A percentile compares a stretch with the other conserved stretches of the same genome.
These are phyloP conservation scores for Ceratorhiza oryzae-sativae DNA, from an alignment of 1,284 basidiomycete species.

Conservation along the genomic window DNA sequence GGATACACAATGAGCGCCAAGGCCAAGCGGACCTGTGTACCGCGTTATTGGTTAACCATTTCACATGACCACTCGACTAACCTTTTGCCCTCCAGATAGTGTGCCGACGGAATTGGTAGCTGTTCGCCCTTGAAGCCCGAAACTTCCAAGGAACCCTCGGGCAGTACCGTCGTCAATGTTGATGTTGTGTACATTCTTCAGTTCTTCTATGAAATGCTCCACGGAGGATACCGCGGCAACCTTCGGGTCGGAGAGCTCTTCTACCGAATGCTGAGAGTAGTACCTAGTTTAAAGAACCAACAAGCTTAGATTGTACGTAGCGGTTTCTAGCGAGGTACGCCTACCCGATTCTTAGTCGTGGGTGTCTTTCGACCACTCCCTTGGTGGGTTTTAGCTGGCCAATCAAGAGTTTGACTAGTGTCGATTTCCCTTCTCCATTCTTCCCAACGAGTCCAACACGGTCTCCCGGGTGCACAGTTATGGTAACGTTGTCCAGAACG, in stretches of 20 bases:
- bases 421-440: constrained; percentile 67
- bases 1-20: constrained; percentile 59
- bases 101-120: constrained; percentile 57
- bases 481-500: constrained; percentile 60
- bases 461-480: constrained; percentile 65
- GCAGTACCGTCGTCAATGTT: constrained; percentile 56
- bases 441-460: constrained; percentile 66
- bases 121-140: constrained; percentile 59
- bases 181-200: constrained; percentile 45
- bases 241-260: constrained; percentile 53
- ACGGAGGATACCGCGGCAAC: constrained; percentile 54
- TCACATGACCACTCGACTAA: constrained; percentile 47
- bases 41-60: not conserved
- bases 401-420: constrained; percentile 59
- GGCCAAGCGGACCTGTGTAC: constrained; percentile 54
- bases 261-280: constrained; percentile 65
- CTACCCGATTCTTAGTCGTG: constrained; percentile 61
- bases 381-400: constrained; percentile 59
- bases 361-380: constrained; percentile 66
- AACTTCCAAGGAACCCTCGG: constrained; percentile 57
- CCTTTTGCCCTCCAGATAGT: constrained; percentile 69
- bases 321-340: constrained; percentile 48
- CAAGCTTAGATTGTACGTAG: not conserved
- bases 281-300: constrained; percentile 46
- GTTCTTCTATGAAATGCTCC: constrained; percentile 53